These are phyloP conservation scores for Phytophthora cryptogea DNA, from an alignment of 352 stramenopile genomes.

Conservation along the genomic window DNA sequence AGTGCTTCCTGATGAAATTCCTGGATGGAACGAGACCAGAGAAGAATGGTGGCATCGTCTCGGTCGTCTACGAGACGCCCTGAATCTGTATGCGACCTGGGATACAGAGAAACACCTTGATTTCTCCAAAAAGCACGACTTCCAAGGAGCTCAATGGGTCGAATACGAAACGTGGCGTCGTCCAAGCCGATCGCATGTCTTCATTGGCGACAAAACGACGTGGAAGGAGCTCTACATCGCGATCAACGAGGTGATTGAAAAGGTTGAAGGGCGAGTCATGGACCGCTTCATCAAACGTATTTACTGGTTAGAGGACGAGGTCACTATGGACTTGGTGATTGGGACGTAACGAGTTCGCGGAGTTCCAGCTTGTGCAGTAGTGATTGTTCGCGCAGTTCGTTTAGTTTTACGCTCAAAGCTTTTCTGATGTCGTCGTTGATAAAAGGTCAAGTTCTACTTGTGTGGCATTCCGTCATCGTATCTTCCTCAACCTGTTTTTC, in stretches of 20 bases:
- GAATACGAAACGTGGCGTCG: neutral
- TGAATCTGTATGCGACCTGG: neutral
- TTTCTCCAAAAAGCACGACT: neutral
- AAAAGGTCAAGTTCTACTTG: too few species aligned
- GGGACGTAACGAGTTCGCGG: neutral
- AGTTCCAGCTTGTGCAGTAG: too few species aligned
- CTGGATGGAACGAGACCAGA: neutral
- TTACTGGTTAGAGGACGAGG: neutral
- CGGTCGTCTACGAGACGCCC: neutral
- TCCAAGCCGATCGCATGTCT: neutral
- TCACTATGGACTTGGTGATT: neutral
- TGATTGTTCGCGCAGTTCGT: too few species aligned
- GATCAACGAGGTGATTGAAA: constrained; percentile 1
- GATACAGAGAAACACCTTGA: neutral
- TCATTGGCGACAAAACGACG: constrained; percentile 6
- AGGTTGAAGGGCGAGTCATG: neutral
- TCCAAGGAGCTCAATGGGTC: neutral
- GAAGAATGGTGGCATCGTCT: neutral
- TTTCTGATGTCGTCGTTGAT: too few species aligned
- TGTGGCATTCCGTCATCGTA: too few species aligned
- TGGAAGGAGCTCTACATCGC: constrained; percentile 8
- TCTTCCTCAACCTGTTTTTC: too few species aligned
- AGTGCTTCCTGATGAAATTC: neutral
- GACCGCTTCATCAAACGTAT: neutral
- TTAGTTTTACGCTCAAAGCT: too few species aligned